A percentile compares a stretch with the other conserved stretches of the same genome.
phyloP scores from a whole-genome alignment of 1,139 yeast genomes.

The Hyphopichia buzzinii region DNA sequence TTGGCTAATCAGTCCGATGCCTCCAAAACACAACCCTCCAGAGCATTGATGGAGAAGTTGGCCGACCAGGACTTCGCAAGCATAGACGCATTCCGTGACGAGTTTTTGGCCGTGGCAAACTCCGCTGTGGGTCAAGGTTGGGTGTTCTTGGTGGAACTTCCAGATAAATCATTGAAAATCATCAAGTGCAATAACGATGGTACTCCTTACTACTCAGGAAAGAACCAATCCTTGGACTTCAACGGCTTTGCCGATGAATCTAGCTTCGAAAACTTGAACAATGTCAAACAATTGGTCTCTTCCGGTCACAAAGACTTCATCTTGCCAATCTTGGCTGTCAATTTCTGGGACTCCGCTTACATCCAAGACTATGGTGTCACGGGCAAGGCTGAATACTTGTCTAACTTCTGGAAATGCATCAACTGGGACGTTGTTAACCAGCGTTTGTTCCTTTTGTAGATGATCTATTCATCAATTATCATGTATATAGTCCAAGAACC shows the following conservation, averaged over 20 bases:
- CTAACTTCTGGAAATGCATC: conserved; percentile 72
- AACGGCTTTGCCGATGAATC: conserved; percentile 64
- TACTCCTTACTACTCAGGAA: conserved; percentile 78
- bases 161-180: conserved; percentile 63
- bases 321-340: conserved; percentile 76
- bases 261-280: conserved; percentile 47
- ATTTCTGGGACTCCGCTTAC: conserved; percentile 88
- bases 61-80: conserved; percentile 36
- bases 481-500: conserved; percentile 3
- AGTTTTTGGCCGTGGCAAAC: conserved; percentile 56
- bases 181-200: conserved; percentile 80
- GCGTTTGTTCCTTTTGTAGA: conserved; percentile 48
- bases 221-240: conserved; percentile 73
- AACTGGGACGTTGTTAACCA: conserved; percentile 84
- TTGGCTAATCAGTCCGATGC: conserved; percentile 39
- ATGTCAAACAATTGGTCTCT: conserved; percentile 45
- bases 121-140: conserved; percentile 73
- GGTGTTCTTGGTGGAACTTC: conserved; percentile 79
- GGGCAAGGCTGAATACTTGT: conserved; percentile 72
- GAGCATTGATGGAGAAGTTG: conserved; percentile 44
- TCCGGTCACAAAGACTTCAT: conserved; percentile 59
- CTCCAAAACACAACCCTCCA: conserved; percentile 43
- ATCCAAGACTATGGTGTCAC: conserved; percentile 77
- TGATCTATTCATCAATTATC: conserved; percentile 1
- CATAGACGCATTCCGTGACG: conserved; percentile 53